phyloP scores from a whole-genome alignment of 2,329 filamentous ascomycete genomes.

The Chalaropsis ovoidea region DNA sequence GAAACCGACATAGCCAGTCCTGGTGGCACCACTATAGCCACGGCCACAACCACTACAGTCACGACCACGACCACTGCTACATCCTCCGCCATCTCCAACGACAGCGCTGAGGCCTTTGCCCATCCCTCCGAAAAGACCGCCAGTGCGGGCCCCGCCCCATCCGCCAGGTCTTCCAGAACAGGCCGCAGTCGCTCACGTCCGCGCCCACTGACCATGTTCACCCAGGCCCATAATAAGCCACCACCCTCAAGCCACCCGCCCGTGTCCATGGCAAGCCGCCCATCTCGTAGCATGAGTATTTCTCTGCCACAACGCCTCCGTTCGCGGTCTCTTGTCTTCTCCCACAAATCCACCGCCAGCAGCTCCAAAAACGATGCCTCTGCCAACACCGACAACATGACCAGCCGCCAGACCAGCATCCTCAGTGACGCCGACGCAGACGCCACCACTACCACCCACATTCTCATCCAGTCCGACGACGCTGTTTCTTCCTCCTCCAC shows the following conservation, averaged over 20 bases:
- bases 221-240: slow-evolving; percentile 11
- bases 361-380: slow-evolving; percentile 28
- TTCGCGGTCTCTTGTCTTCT: slow-evolving; percentile 37
- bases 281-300: slow-evolving; percentile 40
- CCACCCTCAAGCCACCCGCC: slow-evolving; percentile 15
- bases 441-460: slow-evolving; percentile 27
- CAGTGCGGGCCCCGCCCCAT: not conserved
- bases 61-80: not conserved
- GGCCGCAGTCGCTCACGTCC: slow-evolving; percentile 18
- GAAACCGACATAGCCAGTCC: not conserved
- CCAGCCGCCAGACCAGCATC: not conserved
- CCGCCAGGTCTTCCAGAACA: not conserved
- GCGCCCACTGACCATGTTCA: slow-evolving; percentile 19
- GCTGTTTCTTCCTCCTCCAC: not conserved
- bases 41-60: not conserved
- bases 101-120: not conserved
- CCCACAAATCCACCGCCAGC: slow-evolving; percentile 31
- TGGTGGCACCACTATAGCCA: slow-evolving; percentile 1
- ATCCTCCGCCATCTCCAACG: not conserved
- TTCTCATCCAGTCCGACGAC: slow-evolving; percentile 27
- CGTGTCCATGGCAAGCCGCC: slow-evolving; percentile 17
- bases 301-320: slow-evolving; percentile 41
- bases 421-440: not conserved
- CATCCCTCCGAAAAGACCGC: slow-evolving; percentile 1
- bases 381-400: slow-evolving; percentile 6